phyloP scores from a whole-genome alignment of 306 rosid species.

The Pterocarpus macrocarpus region DNA sequence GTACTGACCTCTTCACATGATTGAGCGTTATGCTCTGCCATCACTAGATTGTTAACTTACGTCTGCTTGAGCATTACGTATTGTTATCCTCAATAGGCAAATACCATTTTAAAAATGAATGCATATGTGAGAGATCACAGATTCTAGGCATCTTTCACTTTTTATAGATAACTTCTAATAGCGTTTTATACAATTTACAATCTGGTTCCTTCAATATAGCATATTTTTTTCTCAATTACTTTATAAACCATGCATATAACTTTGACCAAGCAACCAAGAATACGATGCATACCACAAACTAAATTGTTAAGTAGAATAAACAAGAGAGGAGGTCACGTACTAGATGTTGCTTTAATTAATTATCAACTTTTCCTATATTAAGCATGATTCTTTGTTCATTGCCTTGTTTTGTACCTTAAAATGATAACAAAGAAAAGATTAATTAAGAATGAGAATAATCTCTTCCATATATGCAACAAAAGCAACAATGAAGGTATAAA shows the following conservation, averaged over 20 bases:
- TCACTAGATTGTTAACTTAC: too few species aligned
- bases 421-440: constrained; percentile 37
- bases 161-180: constrained; percentile 29
- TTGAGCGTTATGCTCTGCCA: too few species aligned
- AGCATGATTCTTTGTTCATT: constrained; percentile 43
- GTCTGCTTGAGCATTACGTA: too few species aligned
- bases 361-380: constrained; percentile 55
- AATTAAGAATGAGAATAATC: constrained; percentile 3
- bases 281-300: constrained; percentile 53
- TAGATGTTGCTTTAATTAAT: constrained; percentile 51
- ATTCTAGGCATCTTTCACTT: constrained; percentile 49
- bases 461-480: constrained; percentile 30
- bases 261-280: constrained; percentile 46
- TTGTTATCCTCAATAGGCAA: neutral
- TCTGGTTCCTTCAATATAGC: constrained; percentile 35
- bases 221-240: constrained; percentile 42
- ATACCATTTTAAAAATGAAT: neutral
- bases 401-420: constrained; percentile 46
- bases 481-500: too few species aligned
- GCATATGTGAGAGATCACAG: constrained; percentile 25
- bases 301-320: constrained; percentile 40
- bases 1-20: too few species aligned
- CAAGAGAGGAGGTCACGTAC: constrained; percentile 48
- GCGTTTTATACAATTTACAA: constrained; percentile 47
- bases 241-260: constrained; percentile 55